phyloP scores from a whole-genome alignment of 1,284 basidiomycete species.

The Wallemia mellicola region DNA sequence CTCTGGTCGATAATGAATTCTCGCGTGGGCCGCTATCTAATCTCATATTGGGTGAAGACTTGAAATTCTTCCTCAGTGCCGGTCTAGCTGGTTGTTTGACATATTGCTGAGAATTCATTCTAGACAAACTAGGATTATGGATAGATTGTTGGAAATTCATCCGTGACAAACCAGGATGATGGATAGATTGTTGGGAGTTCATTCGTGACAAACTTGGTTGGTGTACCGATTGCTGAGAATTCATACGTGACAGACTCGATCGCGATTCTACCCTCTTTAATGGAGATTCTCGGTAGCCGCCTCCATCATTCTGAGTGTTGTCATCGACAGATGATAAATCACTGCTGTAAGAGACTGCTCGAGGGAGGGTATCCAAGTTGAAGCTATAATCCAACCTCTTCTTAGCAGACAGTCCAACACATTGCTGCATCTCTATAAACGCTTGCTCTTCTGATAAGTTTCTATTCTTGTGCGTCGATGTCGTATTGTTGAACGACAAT shows the following conservation, averaged over 20 bases:
- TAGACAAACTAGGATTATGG: background rate
- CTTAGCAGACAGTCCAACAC: background rate
- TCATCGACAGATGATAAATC: background rate
- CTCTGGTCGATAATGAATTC: background rate
- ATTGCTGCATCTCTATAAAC: background rate
- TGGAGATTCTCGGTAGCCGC: background rate
- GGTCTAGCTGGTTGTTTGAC: background rate
- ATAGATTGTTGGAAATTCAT: background rate
- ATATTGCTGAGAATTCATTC: background rate
- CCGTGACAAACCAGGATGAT: background rate
- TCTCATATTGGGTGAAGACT: background rate
- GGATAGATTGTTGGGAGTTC: background rate
- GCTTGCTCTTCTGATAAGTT: background rate
- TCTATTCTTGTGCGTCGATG: background rate
- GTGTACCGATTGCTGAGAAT: background rate
- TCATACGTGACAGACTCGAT: background rate
- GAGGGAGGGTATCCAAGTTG: background rate
- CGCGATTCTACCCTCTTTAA: background rate
- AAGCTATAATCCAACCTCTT: background rate
- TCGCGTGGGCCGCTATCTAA: background rate
- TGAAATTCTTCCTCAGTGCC: background rate
- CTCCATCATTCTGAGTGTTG: background rate
- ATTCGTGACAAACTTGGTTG: background rate
- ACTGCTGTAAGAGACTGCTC: background rate
- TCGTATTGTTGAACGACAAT: background rate